Evolutionary conservation across 306 rosid genomes (phyloP).

Genomic region (Canavalia gladiata): DNA sequence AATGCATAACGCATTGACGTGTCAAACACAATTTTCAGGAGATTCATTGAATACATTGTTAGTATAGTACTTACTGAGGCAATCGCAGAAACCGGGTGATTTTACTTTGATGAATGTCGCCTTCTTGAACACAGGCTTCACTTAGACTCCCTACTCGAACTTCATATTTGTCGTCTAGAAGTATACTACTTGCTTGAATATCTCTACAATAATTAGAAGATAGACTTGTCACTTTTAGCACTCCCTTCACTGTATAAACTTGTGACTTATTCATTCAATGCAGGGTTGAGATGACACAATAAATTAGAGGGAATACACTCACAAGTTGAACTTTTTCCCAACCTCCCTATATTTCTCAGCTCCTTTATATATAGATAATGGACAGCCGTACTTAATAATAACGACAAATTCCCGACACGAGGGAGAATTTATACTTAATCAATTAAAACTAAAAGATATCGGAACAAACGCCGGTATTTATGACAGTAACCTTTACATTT

Average conservation of each 20-base stretch:
- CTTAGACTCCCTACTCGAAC: slow-evolving; percentile 94
- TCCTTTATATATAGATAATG: slow-evolving; percentile 6
- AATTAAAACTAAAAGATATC: neutral
- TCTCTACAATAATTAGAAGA: slow-evolving; percentile 69
- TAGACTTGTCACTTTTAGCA: slow-evolving; percentile 46
- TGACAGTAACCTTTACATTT: slow-evolving; percentile 18
- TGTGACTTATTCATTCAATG: slow-evolving; percentile 15
- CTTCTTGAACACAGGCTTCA: slow-evolving; percentile 82
- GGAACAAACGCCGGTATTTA: slow-evolving; percentile 29
- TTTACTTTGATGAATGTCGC: slow-evolving; percentile 85
- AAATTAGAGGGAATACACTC: slow-evolving; percentile 24
- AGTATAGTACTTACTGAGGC: slow-evolving; percentile 58
- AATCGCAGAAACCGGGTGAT: slow-evolving; percentile 72
- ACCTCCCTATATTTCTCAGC: slow-evolving; percentile 26
- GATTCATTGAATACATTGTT: slow-evolving; percentile 33
- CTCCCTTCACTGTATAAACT: neutral
- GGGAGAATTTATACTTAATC: neutral
- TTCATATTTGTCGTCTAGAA: slow-evolving; percentile 95
- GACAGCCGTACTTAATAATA: slow-evolving; percentile 14
- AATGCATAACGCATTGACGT: slow-evolving; percentile 35
- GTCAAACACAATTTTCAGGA: slow-evolving; percentile 16
- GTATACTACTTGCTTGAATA: slow-evolving; percentile 94
- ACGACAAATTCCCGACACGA: slow-evolving; percentile 11
- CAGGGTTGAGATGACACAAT: slow-evolving; percentile 17
- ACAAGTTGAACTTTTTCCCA: slow-evolving; percentile 15